Base-by-base conservation (phyloP, 2,329 filamentous ascomycete species). In the Aureobasidium sp. region DNA sequence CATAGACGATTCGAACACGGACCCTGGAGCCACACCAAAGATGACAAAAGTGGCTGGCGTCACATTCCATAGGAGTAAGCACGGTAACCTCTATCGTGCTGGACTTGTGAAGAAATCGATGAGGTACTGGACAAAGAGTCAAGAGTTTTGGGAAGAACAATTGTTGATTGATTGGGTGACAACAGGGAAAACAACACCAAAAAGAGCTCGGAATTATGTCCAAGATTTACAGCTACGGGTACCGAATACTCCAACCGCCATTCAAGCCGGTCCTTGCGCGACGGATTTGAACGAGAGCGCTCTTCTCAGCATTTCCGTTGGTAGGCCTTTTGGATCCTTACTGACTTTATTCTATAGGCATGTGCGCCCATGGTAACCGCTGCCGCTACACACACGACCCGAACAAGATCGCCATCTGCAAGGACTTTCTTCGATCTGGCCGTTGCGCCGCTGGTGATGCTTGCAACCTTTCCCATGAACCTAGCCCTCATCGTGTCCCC, bases 401-500 rank as follows among this genome's bases (percentile, higher is more conserved):
- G 45, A 80, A 85, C 72, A 96, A 90, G 77, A 90, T 96, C 70
- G 90, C 93, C 62, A 86, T 94, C 62, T 99, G 94, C 85, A 94
- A 90, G 76, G 87, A 90, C 60, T 91, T 89, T 72, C 81, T 97
- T 60, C 86, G 87, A 70, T 91, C 88, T 72, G 88, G 89, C 71
- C 81, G 83, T 70, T 99, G 94, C 78, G 78, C 80, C 68, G 84
- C 84, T 73, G 91, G 91, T 76, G 84, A 87, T 71, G 82, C 82
- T 70, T 99, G 94, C 82, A 90, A 96, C 76, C 83, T 97, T 64
- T 96, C 92, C 66, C 94, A 97, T 82, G 87, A 94, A 52, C 80
- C 90, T 66, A 89, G 84, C 61, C 84, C 91, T 67, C 84, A 97
- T 75, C 89, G 93, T 76, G 89, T 89, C 61, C 92, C 94, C 62